Percentiles rank a stretch among this genome's conserved stretches.
Evolutionary conservation across 345 rosid genomes (phyloP).

Genomic region (Euphorbia tirucalli): DNA sequence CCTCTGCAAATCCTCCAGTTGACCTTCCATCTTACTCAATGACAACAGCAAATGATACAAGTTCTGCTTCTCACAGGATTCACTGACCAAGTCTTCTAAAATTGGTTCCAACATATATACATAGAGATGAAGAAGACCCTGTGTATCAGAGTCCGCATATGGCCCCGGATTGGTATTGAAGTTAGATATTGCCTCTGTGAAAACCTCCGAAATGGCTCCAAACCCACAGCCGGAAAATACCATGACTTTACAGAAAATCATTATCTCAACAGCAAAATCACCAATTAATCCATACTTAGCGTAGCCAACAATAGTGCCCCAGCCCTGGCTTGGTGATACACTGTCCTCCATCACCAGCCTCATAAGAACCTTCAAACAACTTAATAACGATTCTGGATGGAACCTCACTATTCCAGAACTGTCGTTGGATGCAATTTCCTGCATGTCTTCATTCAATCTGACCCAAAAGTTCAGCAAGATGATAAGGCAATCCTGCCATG

Average conservation of each 20-base stretch:
- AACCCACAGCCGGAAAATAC: slow-evolving; percentile 83
- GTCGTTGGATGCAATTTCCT: slow-evolving; percentile 41
- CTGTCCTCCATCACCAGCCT: slow-evolving; percentile 81
- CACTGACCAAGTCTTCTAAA: slow-evolving; percentile 51
- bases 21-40: slow-evolving; percentile 72
- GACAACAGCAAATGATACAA: slow-evolving; percentile 66
- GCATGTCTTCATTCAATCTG: slow-evolving; percentile 74
- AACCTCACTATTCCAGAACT: slow-evolving; percentile 38
- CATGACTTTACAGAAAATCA: slow-evolving; percentile 72
- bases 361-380: slow-evolving; percentile 60
- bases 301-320: slow-evolving; percentile 60
- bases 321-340: slow-evolving; percentile 89
- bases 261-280: slow-evolving; percentile 45
- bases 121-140: slow-evolving; percentile 60
- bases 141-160: slow-evolving; percentile 27
- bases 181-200: slow-evolving; percentile 44
- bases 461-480: slow-evolving; percentile 75
- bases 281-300: slow-evolving; percentile 49
- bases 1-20: slow-evolving; percentile 56
- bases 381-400: slow-evolving; percentile 52
- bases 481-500: slow-evolving; percentile 93
- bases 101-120: slow-evolving; percentile 58
- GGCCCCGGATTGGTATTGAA: slow-evolving; percentile 20
- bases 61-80: slow-evolving; percentile 43
- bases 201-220: slow-evolving; percentile 66